Conservation (phyloP, 768 basidiomycete genomes). For the Tulasnella sp. region DNA sequence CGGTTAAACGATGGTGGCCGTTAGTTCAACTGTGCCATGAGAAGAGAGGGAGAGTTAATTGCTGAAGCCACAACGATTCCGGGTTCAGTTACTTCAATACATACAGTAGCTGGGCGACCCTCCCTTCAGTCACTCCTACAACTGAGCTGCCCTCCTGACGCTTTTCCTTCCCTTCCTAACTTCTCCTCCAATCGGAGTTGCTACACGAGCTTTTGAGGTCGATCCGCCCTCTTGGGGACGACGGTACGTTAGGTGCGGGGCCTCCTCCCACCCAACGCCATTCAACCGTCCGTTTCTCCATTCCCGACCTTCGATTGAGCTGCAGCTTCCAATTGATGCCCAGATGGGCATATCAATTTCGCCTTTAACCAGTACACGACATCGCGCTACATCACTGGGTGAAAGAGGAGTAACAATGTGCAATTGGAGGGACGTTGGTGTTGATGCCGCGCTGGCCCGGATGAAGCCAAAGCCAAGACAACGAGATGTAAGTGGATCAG, state of each 20-base stretch:
- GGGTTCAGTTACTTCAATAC: background rate
- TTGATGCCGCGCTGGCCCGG: slow-evolving; percentile 45
- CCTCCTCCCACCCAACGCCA: slow-evolving; percentile 50
- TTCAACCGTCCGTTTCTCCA: slow-evolving; percentile 10
- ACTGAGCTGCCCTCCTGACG: slow-evolving; percentile 75
- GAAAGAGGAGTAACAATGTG: slow-evolving; percentile 82
- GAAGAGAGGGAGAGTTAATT: background rate
- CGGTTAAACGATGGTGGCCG: too few relatives aligned
- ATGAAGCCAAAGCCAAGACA: slow-evolving; percentile 78
- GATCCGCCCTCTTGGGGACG: slow-evolving; percentile 62
- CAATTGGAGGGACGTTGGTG: slow-evolving; percentile 36
- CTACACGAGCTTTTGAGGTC: background rate
- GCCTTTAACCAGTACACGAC: slow-evolving; percentile 65
- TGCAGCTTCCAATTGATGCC: slow-evolving; percentile 75
- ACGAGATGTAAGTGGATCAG: slow-evolving; percentile 55
- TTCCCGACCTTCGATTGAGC: slow-evolving; percentile 47
- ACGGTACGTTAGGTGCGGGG: slow-evolving; percentile 66
- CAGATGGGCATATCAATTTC: slow-evolving; percentile 84
- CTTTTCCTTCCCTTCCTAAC: slow-evolving; percentile 74
- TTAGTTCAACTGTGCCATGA: too few relatives aligned
- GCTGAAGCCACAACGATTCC: background rate
- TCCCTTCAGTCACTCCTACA: background rate
- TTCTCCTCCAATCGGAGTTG: slow-evolving; percentile 54
- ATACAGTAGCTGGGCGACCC: background rate
- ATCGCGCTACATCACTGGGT: slow-evolving; percentile 41